phyloP scores from a whole-genome alignment of 192 early-diverging fungal genomes.

The Gaertneriomyces semiglobifer region DNA sequence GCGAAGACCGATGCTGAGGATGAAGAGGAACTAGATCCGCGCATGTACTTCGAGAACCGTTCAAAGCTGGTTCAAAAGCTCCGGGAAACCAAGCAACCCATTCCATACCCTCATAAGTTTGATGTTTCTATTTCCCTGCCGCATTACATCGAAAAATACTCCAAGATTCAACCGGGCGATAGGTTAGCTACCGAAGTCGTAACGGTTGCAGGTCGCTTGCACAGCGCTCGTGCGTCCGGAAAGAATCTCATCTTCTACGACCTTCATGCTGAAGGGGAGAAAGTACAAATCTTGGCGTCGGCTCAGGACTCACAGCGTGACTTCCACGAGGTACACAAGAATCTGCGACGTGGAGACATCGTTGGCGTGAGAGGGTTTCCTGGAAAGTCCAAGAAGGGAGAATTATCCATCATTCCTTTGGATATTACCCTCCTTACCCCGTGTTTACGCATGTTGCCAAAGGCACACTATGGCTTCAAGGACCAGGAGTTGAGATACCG shows the following conservation, averaged over 20 bases:
- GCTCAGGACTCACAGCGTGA: constrained; percentile 60
- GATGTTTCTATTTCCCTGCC: constrained; percentile 79
- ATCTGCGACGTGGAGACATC: constrained; percentile 91
- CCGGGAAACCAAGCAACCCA: constrained; percentile 74
- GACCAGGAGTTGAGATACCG: constrained; percentile 97
- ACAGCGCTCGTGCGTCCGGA: constrained; percentile 91
- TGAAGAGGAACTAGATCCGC: constrained; percentile 78
- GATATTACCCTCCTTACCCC: constrained; percentile 86
- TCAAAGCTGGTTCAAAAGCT: constrained; percentile 78
- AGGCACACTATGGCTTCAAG: constrained; percentile 91
- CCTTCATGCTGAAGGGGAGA: constrained; percentile 86
- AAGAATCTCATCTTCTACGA: constrained; percentile 94
- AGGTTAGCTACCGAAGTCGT: constrained; percentile 64
- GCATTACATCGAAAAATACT: constrained; percentile 84
- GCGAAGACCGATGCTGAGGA: constrained; percentile 53
- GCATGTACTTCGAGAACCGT: constrained; percentile 94
- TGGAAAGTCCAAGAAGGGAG: constrained; percentile 89
- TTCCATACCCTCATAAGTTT: constrained; percentile 99
- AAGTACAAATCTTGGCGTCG: constrained; percentile 92
- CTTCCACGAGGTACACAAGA: constrained; percentile 76
- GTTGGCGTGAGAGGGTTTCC: constrained; percentile 89
- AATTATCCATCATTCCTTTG: constrained; percentile 91
- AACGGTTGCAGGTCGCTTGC: constrained; percentile 85
- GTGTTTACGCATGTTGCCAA: constrained; percentile 95
- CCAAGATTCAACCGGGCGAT: constrained; percentile 64